Evolutionary conservation across 2,329 filamentous ascomycete species (phyloP), one percentile per base, ranked within the genome.

Genomic region (Shiraia sp.): DNA sequence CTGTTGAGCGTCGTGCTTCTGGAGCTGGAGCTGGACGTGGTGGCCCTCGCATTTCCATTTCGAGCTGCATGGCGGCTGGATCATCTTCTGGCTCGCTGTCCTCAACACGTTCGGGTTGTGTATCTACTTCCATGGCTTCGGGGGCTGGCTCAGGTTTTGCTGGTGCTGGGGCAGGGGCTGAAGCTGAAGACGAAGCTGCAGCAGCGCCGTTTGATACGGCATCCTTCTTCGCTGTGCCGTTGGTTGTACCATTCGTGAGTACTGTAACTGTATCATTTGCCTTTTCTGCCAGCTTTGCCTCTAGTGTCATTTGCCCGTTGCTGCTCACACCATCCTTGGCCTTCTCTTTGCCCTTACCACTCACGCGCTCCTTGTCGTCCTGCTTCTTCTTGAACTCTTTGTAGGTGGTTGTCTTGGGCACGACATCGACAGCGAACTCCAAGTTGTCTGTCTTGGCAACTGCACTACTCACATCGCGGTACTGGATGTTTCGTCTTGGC

Each of bases 401-500:
- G 74, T 84, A 95, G 12, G 88, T 84, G 5, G 85, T 81, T 1
- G 91, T 96, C 66, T 87, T 87, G 42, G 93, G 93, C 26, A 96
- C 87, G 17, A 95, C 82, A 70, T 99, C 93, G 49, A 87, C 80
- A 10, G 99, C 81, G 65, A 99, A 99, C 69, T 99, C 91, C 36
- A 99, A 85, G 67, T 95, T 95, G 70, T 97, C 93, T 49, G 90
- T 84, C 65, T 90, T 87, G 6, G 87, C 82, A 40, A 97, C 86
- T 19, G 93, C 92, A 61, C 83, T 88, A 55, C 91, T 90, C 29
- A 99, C 79, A 70, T 99, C 93, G 65, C 89, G 89, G 75, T 99
- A 99, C 69, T 97, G 93, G 49, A 99, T 87, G 63, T 95, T 96
- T 47, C 91, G 84, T 42, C 93, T 81, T 5, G 92, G 92, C 69